Evolutionary conservation across 2,329 filamentous ascomycete species (phyloP).

Genomic region (Metarhizium sp.): DNA sequence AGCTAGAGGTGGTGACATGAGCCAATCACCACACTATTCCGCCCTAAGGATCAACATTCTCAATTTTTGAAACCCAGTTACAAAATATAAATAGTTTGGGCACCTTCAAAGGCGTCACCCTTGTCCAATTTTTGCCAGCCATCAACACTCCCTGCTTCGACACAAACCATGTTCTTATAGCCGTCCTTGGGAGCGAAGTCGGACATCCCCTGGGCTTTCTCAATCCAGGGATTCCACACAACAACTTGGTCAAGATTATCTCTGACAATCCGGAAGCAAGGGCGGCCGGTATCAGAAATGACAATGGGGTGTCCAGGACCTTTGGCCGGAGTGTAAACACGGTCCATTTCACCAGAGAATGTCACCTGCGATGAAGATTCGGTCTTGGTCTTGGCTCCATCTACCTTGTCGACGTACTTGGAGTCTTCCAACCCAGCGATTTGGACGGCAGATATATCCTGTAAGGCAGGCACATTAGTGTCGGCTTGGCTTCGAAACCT

Average conservation of each 20-base stretch:
- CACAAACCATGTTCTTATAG: slow-evolving; percentile 87
- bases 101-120: slow-evolving; percentile 58
- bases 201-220: slow-evolving; percentile 70
- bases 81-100: slow-evolving; percentile 41
- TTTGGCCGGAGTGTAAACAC: slow-evolving; percentile 68
- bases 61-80: slow-evolving; percentile 11
- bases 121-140: slow-evolving; percentile 79
- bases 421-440: slow-evolving; percentile 70
- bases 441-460: slow-evolving; percentile 71
- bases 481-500: background rate
- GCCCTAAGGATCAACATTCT: background rate
- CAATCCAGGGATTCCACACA: slow-evolving; percentile 94
- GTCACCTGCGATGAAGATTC: slow-evolving; percentile 52
- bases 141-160: slow-evolving; percentile 80
- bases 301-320: slow-evolving; percentile 49
- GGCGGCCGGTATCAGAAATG: slow-evolving; percentile 53
- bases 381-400: slow-evolving; percentile 53
- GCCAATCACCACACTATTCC: background rate
- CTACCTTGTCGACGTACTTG: slow-evolving; percentile 77
- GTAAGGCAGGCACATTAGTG: background rate
- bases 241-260: slow-evolving; percentile 84
- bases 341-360: slow-evolving; percentile 75
- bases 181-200: slow-evolving; percentile 88
- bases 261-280: slow-evolving; percentile 64
- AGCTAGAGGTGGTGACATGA: background rate